Percentiles rank a stretch among this genome's conserved stretches.
These are phyloP conservation scores for Hypseocharis bilobata DNA, from an alignment of 441 rosid species.

Conservation along the genomic window DNA sequence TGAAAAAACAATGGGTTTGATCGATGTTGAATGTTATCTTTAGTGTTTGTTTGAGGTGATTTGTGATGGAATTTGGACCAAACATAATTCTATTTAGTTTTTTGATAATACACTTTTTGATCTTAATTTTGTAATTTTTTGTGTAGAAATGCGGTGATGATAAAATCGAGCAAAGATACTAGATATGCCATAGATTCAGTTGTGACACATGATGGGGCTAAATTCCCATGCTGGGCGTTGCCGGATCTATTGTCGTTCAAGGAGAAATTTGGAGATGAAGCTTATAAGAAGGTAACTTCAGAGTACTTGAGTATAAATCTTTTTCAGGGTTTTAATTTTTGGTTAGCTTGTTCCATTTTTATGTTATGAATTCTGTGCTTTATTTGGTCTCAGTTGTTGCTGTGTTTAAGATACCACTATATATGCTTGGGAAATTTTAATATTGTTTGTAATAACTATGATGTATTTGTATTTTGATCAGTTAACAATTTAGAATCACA, in stretches of 20 bases:
- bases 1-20: too few species aligned
- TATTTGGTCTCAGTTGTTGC: not conserved
- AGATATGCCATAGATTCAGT: slow-evolving; percentile 69
- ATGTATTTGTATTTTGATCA: not conserved
- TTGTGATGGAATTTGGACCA: too few species aligned
- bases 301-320: not conserved
- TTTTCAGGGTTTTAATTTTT: not conserved
- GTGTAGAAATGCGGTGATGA: slow-evolving; percentile 53
- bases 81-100: too few species aligned
- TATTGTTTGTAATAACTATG: not conserved
- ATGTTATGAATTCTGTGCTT: not conserved
- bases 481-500: not conserved
- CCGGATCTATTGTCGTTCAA: slow-evolving; percentile 59
- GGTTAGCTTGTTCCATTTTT: too few species aligned
- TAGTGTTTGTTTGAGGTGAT: too few species aligned
- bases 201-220: slow-evolving; percentile 71
- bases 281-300: slow-evolving; percentile 44
- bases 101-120: too few species aligned
- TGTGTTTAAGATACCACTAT: too few species aligned
- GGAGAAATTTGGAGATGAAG: slow-evolving; percentile 42
- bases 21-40: too few species aligned
- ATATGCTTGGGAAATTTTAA: not conserved
- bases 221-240: slow-evolving; percentile 71
- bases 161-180: slow-evolving; percentile 70
- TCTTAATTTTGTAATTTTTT: not conserved